Conservation (phyloP, 345 rosid genomes). For the Orychophragmus violaceus region DNA sequence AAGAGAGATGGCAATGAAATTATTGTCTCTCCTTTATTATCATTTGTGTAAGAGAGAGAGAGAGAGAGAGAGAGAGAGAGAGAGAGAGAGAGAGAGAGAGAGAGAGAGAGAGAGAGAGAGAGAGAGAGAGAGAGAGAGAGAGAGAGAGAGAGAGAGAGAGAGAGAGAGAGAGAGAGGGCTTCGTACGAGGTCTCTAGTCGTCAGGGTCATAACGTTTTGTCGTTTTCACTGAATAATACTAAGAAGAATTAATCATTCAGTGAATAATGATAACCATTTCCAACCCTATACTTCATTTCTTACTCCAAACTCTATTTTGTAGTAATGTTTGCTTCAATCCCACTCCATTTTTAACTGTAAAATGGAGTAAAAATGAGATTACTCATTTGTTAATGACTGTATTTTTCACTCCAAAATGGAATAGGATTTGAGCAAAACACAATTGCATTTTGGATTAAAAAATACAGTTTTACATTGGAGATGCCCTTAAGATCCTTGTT, state of each 20-base stretch:
- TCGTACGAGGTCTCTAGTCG: not conserved
- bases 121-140: not conserved
- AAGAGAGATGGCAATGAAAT: not conserved
- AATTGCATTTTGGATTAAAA: no score
- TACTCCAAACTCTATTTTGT: no score
- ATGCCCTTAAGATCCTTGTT: no score
- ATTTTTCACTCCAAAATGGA: no score
- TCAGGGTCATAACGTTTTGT: not conserved
- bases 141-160: not conserved
- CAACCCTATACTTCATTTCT: no score
- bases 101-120: not conserved
- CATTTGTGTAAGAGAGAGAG: not conserved
- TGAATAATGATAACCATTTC: no score
- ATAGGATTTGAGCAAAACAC: no score
- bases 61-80: not conserved
- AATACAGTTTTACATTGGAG: no score
- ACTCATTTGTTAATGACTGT: no score
- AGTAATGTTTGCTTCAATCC: no score
- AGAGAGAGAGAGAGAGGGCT: not conserved
- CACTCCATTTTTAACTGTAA: no score
- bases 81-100: not conserved
- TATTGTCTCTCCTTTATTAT: not conserved
- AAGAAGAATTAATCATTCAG: not conserved
- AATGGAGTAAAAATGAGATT: no score
- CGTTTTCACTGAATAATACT: not conserved